Base-by-base conservation (phyloP, 31 red algal species). In the Pterothamnion heteromorphum region DNA sequence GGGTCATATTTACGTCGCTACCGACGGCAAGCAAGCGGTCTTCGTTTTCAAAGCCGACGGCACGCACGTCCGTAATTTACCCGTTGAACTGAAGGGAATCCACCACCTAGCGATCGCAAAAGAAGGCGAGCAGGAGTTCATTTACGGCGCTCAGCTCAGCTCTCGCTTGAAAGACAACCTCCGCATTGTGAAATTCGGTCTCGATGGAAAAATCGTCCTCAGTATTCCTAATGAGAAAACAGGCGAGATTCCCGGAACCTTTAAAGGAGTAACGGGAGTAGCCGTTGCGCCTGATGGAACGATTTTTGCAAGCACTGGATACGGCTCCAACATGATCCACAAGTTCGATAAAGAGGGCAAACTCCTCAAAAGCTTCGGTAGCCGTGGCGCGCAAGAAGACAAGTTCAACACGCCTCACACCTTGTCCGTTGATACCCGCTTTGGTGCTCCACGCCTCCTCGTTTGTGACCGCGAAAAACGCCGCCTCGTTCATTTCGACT, bases 51-150 rank as follows among this genome's bases (percentile, higher is more conserved):
- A 83, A 23, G 21, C 80, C 14, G 80, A 9, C 18, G 80, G 80
- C 30, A 83, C 5, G 30, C 51, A 18, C 14, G n/a, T 64, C 9
- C 9, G n/a, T 9, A 64, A 9, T 9, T 18, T 64, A 64, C 14
- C 80, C 23, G 9, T 14, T 23, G 80, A 32, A 23, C 14, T 24
- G 9, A 32, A 14, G 30, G 80, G 80, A 14, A 9, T 83, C 14
- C 80, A 83, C 80, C 28, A 22, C 14, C 5, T 83, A 14, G 28
- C 80, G 9, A 83, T 32, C 28, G 80, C 23, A 9, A 83, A 32
- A 24, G 80, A 83, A 83, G 80, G 80, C 9, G 80, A 83, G 9
- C 18, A 83, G 80, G 80, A 83, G 30, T 83, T 83, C 28, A 22
- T 83, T 26, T 83, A 32, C 14, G 80, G 80, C 5, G 80, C 80